These are phyloP conservation scores for Shiraia sp. DNA, from an alignment of 2,329 filamentous ascomycete species.

Conservation along the genomic window DNA sequence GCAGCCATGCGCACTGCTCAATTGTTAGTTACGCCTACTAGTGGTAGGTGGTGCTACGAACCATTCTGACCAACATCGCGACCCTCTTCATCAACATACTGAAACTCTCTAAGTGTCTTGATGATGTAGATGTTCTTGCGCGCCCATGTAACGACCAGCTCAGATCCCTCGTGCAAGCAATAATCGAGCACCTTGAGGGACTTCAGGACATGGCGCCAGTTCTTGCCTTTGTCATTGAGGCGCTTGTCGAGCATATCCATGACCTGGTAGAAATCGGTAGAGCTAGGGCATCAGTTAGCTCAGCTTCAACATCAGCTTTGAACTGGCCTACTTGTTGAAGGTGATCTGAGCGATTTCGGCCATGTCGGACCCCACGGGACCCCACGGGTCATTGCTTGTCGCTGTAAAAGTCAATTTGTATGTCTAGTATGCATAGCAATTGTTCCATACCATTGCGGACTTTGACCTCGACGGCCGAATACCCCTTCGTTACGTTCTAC, in stretches of 20 bases:
- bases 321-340: constrained; percentile 80
- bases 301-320: constrained; percentile 5
- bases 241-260: constrained; percentile 99
- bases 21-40: constrained; percentile 15
- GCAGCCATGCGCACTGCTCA: constrained; percentile 84
- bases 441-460: constrained; percentile 56
- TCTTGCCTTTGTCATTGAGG: constrained; percentile 98
- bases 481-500: constrained; percentile 94
- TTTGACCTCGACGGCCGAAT: constrained; percentile 95
- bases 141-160: constrained; percentile 95
- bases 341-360: constrained; percentile 97
- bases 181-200: constrained; percentile 98
- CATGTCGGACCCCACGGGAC: constrained; percentile 97
- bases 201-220: constrained; percentile 98
- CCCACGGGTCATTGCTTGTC: constrained; percentile 98
- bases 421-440: constrained; percentile 2
- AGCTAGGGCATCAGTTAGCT: constrained; percentile 58
- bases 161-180: constrained; percentile 94
- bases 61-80: constrained; percentile 96
- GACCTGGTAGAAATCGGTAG: constrained; percentile 97
- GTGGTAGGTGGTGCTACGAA: constrained; percentile 51
- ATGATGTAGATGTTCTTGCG: constrained; percentile 98
- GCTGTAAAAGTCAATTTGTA: constrained; percentile 59
- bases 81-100: constrained; percentile 94
- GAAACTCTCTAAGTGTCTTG: constrained; percentile 96